phyloP scores from a whole-genome alignment of 441 rosid species.

The Erysimum pusillum region DNA sequence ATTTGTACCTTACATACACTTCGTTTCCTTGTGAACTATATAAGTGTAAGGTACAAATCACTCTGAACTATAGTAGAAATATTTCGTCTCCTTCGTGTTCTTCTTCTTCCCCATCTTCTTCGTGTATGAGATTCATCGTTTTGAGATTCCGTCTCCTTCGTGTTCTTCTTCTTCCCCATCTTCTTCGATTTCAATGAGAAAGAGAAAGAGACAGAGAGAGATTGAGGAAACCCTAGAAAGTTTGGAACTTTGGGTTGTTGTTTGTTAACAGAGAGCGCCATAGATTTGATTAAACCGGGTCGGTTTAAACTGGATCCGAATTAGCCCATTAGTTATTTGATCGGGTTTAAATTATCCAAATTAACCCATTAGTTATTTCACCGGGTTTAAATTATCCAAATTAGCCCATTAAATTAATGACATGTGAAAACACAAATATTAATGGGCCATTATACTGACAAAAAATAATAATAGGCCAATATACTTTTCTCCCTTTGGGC shows the following conservation, averaged over 20 bases:
- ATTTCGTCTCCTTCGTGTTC: too few relatives aligned
- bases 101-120: too few relatives aligned
- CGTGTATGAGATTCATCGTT: slow-evolving; percentile 17
- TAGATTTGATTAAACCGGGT: slow-evolving; percentile 4
- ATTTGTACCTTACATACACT: too few relatives aligned
- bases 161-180: slow-evolving; percentile 44
- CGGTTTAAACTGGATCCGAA: slow-evolving; percentile 16
- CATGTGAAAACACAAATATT: background rate
- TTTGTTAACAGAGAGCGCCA: slow-evolving; percentile 26
- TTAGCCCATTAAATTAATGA: too few relatives aligned
- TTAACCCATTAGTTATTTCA: background rate
- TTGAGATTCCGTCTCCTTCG: slow-evolving; percentile 27
- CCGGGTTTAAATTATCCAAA: background rate
- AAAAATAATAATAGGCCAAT: too few relatives aligned
- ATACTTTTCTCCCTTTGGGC: too few relatives aligned
- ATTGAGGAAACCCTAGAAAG: slow-evolving; percentile 41
- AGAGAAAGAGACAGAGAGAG: slow-evolving; percentile 15
- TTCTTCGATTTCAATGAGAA: slow-evolving; percentile 15
- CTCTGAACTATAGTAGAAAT: too few relatives aligned
- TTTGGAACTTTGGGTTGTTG: background rate
- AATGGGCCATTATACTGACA: background rate
- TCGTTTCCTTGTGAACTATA: too few relatives aligned
- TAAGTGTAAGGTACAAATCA: too few relatives aligned
- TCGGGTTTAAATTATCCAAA: background rate
- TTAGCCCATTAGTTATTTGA: background rate